Conservation (phyloP, 2,329 filamentous ascomycete genomes). For the Ophiocordyceps unilateralis region DNA sequence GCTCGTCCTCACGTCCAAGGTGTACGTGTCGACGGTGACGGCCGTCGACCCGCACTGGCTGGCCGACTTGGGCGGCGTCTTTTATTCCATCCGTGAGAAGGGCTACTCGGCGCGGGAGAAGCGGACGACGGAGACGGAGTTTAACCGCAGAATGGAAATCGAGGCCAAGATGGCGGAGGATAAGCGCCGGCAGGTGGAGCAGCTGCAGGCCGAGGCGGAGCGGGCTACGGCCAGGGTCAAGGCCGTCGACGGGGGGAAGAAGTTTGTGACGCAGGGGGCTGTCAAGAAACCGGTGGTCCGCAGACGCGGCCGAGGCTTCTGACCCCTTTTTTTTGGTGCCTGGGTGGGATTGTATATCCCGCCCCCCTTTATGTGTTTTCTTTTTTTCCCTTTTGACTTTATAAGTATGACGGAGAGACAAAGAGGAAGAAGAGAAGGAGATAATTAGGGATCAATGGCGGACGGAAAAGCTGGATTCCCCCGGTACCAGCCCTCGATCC, state of each 20-base stretch:
- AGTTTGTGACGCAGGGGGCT: conserved; percentile 42
- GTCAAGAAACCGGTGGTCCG: conserved; percentile 44
- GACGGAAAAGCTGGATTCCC: conserved; percentile 50
- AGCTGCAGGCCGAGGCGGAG: conserved; percentile 31
- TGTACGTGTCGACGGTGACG: conserved; percentile 96
- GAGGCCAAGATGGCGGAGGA: conserved; percentile 85
- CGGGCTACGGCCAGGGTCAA: conserved; percentile 20
- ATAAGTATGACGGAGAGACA: background rate
- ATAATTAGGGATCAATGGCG: conserved; percentile 14
- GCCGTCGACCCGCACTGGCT: conserved; percentile 89
- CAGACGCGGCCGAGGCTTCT: conserved; percentile 36
- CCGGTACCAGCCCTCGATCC: conserved; percentile 45
- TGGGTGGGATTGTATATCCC: no score
- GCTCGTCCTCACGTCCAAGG: conserved; percentile 82
- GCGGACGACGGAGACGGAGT: conserved; percentile 75
- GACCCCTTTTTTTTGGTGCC: conserved; percentile 2
- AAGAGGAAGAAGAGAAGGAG: no score
- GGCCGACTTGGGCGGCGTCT: conserved; percentile 49
- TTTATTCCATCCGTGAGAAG: conserved; percentile 36
- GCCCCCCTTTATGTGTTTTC: no score
- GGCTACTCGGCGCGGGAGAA: conserved; percentile 80
- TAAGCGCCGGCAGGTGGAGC: conserved; percentile 48
- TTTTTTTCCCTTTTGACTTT: background rate
- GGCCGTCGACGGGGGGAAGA: conserved; percentile 24
- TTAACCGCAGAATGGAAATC: conserved; percentile 84